Evolutionary conservation across 2,329 filamentous ascomycete genomes (phyloP), one percentile per base, ranked within the genome.

Genomic region (Pyrenochaeta sp.): DNA sequence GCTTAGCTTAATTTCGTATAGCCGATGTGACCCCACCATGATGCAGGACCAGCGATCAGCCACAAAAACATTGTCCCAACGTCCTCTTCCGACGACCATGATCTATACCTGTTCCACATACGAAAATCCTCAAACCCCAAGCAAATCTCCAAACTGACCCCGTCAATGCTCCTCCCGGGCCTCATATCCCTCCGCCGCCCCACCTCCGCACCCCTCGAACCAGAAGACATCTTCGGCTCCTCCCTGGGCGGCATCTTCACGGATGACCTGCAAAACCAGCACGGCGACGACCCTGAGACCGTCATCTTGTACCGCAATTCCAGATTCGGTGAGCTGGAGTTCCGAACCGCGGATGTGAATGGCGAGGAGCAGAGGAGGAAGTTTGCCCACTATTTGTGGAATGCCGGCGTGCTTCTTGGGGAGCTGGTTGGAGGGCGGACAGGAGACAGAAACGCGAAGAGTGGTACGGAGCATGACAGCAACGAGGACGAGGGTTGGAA

Each of bases 311-410:
- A 91, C 77, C 79, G 78, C 27, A 87, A 83, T 47, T 51, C 55
- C 5, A 54, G 46, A 9, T 63, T 65, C 39, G 65, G 67, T 0
- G 65, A 76, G 8, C 62, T 83, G n/a, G 76, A 80, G 52, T 66
- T 83, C 39, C 61, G 59, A 6, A 76, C 78, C 1, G 79, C 80
- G 7, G 77, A 82, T 64, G 66, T 87, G 78, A 72, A 78, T 32
- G 79, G 75, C 32, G 85, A 88, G 53, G 77, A 82, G 30, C 84
- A 87, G 66, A 78, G 88, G 49, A 74, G 77, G 22, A 82, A 91
- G 44, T 92, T 91, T 72, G 87, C 87, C 60, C 90, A 92, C 72
- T 91, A 89, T 73, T 77, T 92, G 27, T 92, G 90, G 90, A 92
- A 92, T 76, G 82, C 89, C 6, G 79, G 80, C 0, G 69, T 83